Evolutionary conservation across 176 grass and related monocot genomes (phyloP).

Genomic region (Olyra latifolia): DNA sequence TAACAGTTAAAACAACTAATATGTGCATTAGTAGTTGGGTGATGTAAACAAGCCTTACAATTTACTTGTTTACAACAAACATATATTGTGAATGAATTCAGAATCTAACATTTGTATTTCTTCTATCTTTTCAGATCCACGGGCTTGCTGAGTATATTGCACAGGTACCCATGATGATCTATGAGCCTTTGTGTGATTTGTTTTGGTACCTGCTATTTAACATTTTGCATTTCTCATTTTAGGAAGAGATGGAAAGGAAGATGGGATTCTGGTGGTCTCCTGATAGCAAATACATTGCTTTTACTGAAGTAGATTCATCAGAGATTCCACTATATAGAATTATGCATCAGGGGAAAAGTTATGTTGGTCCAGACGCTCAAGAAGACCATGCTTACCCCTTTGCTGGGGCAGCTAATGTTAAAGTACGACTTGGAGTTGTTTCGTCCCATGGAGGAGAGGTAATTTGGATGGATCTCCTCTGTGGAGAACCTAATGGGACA

Average conservation of each 20-base stretch:
- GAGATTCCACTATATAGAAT: conserved; percentile 95
- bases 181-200: conserved; percentile 14
- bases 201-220: conserved; percentile 24
- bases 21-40: background rate
- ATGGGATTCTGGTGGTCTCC: conserved; percentile 99
- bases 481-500: conserved; percentile 51
- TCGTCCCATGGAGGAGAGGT: conserved; percentile 65
- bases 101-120: conserved; percentile 64
- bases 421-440: conserved; percentile 85
- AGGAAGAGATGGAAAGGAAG: conserved; percentile 99
- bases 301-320: conserved; percentile 91
- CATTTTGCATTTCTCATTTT: conserved; percentile 38
- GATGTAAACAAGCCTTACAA: background rate
- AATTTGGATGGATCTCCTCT: conserved; percentile 95
- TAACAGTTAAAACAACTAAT: background rate
- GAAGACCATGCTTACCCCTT: conserved; percentile 98
- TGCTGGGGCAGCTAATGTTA: conserved; percentile 89
- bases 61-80: background rate
- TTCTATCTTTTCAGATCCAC: conserved; percentile 84
- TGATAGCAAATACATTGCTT: conserved; percentile 86
- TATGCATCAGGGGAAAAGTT: conserved; percentile 97
- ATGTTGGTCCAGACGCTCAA: conserved; percentile 77
- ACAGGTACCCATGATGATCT: conserved; percentile 58
- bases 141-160: conserved; percentile 97
- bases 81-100: background rate